Percentiles rank a stretch among this genome's conserved stretches.
These are phyloP conservation scores for Phytopythium montanum DNA, from an alignment of 352 stramenopile genomes.

Conservation along the genomic window DNA sequence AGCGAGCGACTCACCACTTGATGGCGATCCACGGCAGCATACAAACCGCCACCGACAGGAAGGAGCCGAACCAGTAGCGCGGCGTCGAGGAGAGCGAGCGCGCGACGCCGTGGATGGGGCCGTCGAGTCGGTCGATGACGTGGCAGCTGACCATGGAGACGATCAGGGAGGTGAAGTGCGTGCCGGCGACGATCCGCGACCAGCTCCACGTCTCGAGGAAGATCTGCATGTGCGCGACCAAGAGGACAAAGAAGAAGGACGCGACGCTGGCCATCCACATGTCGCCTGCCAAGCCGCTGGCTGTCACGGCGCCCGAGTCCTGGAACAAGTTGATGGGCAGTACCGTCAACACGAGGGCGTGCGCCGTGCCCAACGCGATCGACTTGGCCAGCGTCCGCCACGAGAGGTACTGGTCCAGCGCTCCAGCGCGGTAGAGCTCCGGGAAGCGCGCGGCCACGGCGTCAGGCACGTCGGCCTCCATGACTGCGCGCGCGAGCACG, in stretches of 20 bases:
- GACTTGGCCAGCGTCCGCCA: conserved; percentile 38
- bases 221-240: conserved; percentile 90
- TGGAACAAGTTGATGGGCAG: conserved; percentile 60
- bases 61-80: conserved; percentile 64
- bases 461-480: conserved; percentile 78
- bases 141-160: conserved; percentile 44
- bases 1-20: conserved; percentile 45
- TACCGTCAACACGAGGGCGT: conserved; percentile 53
- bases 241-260: conserved; percentile 92
- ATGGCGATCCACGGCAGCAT: conserved; percentile 60
- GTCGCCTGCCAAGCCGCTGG: conserved; percentile 40
- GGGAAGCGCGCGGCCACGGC: conserved; percentile 62
- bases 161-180: conserved; percentile 47
- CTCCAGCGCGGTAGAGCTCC: conserved; percentile 63
- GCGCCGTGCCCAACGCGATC: conserved; percentile 37
- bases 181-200: conserved; percentile 37
- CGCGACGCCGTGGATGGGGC: conserved; percentile 50
- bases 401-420: conserved; percentile 62
- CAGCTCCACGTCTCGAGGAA: conserved; percentile 81
- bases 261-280: conserved; percentile 90
- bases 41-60: conserved; percentile 33
- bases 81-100: conserved; percentile 21
- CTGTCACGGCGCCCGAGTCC: conserved; percentile 40
- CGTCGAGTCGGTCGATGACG: conserved; percentile 51
- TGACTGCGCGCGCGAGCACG: conserved; percentile 72